These are phyloP conservation scores for Thielaviopsis musarum DNA, from an alignment of 2,329 filamentous ascomycete species.

Conservation along the genomic window DNA sequence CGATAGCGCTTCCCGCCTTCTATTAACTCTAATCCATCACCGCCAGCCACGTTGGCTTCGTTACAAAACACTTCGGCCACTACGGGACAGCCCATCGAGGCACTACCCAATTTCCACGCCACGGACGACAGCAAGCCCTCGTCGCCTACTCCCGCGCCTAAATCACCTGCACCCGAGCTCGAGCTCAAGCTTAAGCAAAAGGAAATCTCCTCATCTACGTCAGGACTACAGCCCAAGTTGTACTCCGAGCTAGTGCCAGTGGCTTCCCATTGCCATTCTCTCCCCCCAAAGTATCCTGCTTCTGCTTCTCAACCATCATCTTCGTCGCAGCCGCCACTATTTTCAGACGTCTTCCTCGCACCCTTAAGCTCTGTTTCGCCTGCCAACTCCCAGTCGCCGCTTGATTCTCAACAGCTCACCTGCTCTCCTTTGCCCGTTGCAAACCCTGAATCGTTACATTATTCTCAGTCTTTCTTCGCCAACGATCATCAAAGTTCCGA, in stretches of 20 bases:
- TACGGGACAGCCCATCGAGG: slow-evolving; percentile 10
- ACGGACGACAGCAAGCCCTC: slow-evolving; percentile 1
- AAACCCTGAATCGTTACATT: background rate
- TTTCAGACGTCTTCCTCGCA: slow-evolving; percentile 34
- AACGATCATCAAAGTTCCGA: background rate
- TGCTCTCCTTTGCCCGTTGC: background rate
- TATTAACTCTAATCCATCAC: background rate
- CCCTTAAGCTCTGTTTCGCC: slow-evolving; percentile 21
- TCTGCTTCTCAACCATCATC: slow-evolving; percentile 36
- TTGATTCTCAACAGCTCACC: background rate
- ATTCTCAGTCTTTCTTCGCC: background rate
- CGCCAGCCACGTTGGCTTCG: slow-evolving; percentile 28
- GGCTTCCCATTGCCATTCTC: slow-evolving; percentile 17
- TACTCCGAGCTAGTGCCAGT: background rate
- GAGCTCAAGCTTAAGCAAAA: slow-evolving; percentile 4
- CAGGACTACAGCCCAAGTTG: background rate
- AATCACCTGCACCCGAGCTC: slow-evolving; percentile 2
- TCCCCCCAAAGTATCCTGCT: slow-evolving; percentile 42
- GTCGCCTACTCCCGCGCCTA: slow-evolving; percentile 1
- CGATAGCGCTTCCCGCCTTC: background rate
- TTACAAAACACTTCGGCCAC: slow-evolving; percentile 5
- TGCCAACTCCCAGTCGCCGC: background rate
- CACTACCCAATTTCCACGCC: slow-evolving; percentile 6
- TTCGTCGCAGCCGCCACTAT: slow-evolving; percentile 41
- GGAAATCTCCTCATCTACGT: background rate